Evolutionary conservation across 768 basidiomycete genomes (phyloP).

Genomic region (Leccinum longicurvipes): DNA sequence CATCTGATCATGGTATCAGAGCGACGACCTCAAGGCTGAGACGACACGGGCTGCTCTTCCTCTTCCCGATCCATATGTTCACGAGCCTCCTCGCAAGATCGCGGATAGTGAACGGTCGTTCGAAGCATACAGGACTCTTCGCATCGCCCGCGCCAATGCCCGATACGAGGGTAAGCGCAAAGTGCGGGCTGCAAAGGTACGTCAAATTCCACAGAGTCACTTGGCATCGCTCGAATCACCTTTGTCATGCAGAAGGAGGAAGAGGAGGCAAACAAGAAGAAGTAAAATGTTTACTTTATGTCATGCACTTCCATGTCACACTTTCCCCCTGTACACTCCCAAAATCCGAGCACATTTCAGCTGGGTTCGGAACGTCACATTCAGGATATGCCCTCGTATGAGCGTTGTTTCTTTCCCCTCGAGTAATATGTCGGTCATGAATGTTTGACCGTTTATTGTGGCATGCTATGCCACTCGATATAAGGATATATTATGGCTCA

Average conservation of each 20-base stretch:
- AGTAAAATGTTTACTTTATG: slow-evolving; percentile 44
- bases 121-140: slow-evolving; percentile 86
- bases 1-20: slow-evolving; percentile 41
- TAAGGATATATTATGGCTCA: neutral
- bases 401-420: neutral
- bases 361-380: slow-evolving; percentile 3
- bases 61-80: slow-evolving; percentile 62
- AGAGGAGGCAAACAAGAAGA: slow-evolving; percentile 91
- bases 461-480: slow-evolving; percentile 1
- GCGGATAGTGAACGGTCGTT: slow-evolving; percentile 86
- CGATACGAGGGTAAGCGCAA: slow-evolving; percentile 88
- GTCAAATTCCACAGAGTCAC: slow-evolving; percentile 25
- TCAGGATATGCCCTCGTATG: slow-evolving; percentile 33
- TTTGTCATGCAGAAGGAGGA: slow-evolving; percentile 65
- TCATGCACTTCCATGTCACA: slow-evolving; percentile 23
- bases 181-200: slow-evolving; percentile 78
- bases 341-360: slow-evolving; percentile 34
- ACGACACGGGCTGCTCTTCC: slow-evolving; percentile 67
- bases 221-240: slow-evolving; percentile 14
- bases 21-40: slow-evolving; percentile 74
- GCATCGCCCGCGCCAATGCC: slow-evolving; percentile 74
- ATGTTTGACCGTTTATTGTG: neutral
- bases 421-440: neutral
- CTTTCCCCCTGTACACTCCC: slow-evolving; percentile 30
- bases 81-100: slow-evolving; percentile 91